These are phyloP conservation scores for Hyaloscypha variabilis DNA, from an alignment of 495 filamentous ascomycete genomes.

Conservation along the genomic window DNA sequence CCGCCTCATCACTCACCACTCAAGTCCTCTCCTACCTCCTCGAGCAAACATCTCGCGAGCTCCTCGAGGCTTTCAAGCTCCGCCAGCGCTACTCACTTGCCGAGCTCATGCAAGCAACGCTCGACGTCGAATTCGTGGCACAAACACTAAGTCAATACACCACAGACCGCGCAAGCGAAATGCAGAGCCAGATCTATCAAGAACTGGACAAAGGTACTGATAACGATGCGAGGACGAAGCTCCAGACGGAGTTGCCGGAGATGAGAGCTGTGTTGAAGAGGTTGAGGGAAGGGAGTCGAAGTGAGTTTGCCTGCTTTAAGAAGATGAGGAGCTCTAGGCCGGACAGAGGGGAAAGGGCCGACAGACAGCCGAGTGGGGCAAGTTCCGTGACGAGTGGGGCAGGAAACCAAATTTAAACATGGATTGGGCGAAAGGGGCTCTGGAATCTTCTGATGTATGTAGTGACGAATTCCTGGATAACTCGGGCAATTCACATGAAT, in stretches of 20 bases:
- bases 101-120: conserved; percentile 93
- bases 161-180: conserved; percentile 74
- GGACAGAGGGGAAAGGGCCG: not conserved
- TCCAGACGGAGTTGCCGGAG: conserved; percentile 85
- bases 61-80: conserved; percentile 70
- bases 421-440: not conserved
- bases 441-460: too few species aligned
- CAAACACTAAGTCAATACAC: conserved; percentile 90
- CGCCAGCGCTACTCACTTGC: conserved; percentile 70
- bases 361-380: not conserved
- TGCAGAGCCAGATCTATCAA: conserved; percentile 86
- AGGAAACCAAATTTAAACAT: not conserved
- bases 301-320: conserved; percentile 83
- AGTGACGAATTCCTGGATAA: not conserved
- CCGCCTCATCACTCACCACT: conserved; percentile 66
- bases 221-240: conserved; percentile 72
- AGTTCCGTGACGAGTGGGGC: not conserved
- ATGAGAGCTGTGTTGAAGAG: conserved; percentile 85
- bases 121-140: conserved; percentile 95
- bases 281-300: conserved; percentile 78
- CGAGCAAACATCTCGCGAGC: conserved; percentile 69
- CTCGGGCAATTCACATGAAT: too few species aligned
- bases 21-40: conserved; percentile 81
- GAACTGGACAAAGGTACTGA: conserved; percentile 86
- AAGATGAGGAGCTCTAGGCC: conserved; percentile 36